These are phyloP conservation scores for Endocarpon pusillum DNA, from an alignment of 495 filamentous ascomycete genomes.

Conservation along the genomic window DNA sequence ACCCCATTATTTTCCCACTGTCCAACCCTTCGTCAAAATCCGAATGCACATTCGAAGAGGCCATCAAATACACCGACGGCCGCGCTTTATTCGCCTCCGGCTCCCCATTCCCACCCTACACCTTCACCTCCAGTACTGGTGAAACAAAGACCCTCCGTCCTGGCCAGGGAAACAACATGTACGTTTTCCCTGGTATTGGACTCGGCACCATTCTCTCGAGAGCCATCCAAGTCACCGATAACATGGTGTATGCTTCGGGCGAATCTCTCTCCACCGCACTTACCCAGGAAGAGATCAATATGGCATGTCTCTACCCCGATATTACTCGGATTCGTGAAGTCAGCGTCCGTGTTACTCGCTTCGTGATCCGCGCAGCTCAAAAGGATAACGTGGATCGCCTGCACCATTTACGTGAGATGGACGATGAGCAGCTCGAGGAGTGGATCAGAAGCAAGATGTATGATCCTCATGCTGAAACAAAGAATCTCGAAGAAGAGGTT, in stretches of 20 bases:
- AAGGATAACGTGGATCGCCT: slow-evolving; percentile 71
- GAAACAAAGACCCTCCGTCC: slow-evolving; percentile 58
- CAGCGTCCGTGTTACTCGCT: slow-evolving; percentile 68
- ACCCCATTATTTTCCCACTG: slow-evolving; percentile 83
- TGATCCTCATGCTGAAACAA: slow-evolving; percentile 49
- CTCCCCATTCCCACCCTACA: slow-evolving; percentile 70
- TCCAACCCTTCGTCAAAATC: slow-evolving; percentile 91
- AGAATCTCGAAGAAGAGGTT: slow-evolving; percentile 37
- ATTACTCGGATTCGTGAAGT: slow-evolving; percentile 84
- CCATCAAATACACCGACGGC: slow-evolving; percentile 74
- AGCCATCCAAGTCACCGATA: slow-evolving; percentile 73
- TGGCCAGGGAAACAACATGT: slow-evolving; percentile 88
- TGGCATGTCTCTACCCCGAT: slow-evolving; percentile 82
- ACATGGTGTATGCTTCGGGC: slow-evolving; percentile 86
- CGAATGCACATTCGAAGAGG: slow-evolving; percentile 91
- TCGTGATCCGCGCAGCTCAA: slow-evolving; percentile 86
- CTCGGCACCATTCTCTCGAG: slow-evolving; percentile 88
- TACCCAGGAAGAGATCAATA: slow-evolving; percentile 59
- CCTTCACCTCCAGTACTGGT: slow-evolving; percentile 38
- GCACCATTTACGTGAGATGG: slow-evolving; percentile 46
- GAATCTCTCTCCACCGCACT: slow-evolving; percentile 64
- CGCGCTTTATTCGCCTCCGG: slow-evolving; percentile 87
- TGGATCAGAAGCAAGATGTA: slow-evolving; percentile 76
- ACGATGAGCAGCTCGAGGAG: slow-evolving; percentile 54
- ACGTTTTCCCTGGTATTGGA: slow-evolving; percentile 95